Evolutionary conservation across 495 filamentous ascomycete species (phyloP).

Genomic region (Penicillium fimorum): DNA sequence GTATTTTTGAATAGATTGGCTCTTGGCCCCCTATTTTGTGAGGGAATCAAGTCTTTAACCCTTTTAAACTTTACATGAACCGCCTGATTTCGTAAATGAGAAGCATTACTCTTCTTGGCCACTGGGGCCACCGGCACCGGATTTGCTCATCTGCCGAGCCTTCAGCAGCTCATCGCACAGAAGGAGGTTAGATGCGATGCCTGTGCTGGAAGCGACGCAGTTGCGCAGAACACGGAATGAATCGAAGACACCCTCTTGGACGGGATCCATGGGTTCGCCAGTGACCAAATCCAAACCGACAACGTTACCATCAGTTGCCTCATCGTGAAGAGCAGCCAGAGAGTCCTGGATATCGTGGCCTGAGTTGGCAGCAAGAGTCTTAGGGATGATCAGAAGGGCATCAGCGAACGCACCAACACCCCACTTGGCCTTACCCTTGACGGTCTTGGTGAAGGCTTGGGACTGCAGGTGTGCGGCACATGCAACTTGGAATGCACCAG

Average conservation of each 20-base stretch:
- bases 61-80: constrained; percentile 32
- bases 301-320: constrained; percentile 75
- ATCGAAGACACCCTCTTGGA: constrained; percentile 89
- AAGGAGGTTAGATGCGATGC: constrained; percentile 92
- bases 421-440: constrained; percentile 96
- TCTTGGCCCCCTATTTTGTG: constrained; percentile 13
- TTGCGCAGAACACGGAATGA: constrained; percentile 94
- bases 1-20: constrained; percentile 33
- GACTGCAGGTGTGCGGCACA: constrained; percentile 86
- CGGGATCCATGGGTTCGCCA: constrained; percentile 94
- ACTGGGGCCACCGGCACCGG: constrained; percentile 40
- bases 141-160: constrained; percentile 83
- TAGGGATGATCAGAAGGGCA: constrained; percentile 89
- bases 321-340: constrained; percentile 85
- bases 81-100: constrained; percentile 23
- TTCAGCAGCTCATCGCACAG: constrained; percentile 97
- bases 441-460: constrained; percentile 75
- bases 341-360: constrained; percentile 93
- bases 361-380: constrained; percentile 93
- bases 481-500: constrained; percentile 93
- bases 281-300: constrained; percentile 83
- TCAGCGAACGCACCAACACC: constrained; percentile 94
- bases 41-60: constrained; percentile 17
- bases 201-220: constrained; percentile 86
- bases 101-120: constrained; percentile 47